Evolutionary conservation across 1,139 yeast genomes (phyloP).

Genomic region (Zygotorulaspora mrakii): DNA sequence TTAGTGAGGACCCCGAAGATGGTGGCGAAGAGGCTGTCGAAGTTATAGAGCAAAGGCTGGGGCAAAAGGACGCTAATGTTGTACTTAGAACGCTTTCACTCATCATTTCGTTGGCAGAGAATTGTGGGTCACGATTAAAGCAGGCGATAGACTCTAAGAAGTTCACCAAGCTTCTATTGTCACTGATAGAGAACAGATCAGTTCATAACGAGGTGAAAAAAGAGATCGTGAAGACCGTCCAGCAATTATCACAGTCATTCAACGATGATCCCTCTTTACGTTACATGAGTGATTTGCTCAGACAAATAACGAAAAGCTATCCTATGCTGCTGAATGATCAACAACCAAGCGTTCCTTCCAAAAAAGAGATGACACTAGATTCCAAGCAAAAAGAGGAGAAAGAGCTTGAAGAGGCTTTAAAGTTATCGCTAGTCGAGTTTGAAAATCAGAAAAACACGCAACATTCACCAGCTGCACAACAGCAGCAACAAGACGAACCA

Average conservation of each 20-base stretch:
- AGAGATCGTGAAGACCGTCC: constrained; percentile 62
- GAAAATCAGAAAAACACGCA: constrained; percentile 28
- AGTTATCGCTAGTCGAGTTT: constrained; percentile 65
- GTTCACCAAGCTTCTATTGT: constrained; percentile 57
- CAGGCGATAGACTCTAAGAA: constrained; percentile 72
- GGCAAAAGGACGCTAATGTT: constrained; percentile 71
- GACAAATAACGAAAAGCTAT: constrained; percentile 42
- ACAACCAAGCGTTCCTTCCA: constrained; percentile 60
- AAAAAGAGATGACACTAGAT: constrained; percentile 46
- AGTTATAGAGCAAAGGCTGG: constrained; percentile 49
- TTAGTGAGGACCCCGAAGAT: constrained; percentile 68
- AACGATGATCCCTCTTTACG: constrained; percentile 68
- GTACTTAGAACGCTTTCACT: constrained; percentile 69
- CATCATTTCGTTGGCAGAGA: constrained; percentile 77
- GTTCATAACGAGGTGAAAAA: constrained; percentile 68
- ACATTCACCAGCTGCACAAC: constrained; percentile 4
- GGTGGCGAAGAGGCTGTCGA: constrained; percentile 37
- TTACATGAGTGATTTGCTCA: constrained; percentile 62
- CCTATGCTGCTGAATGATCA: constrained; percentile 41
- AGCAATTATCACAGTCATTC: constrained; percentile 57
- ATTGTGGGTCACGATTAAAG: constrained; percentile 85
- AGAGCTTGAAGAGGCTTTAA: constrained; percentile 73
- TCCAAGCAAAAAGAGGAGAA: constrained; percentile 67
- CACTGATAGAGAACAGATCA: constrained; percentile 51
- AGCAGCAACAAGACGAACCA: constrained; percentile 12